Conservation (phyloP, 805 yeast species). For the Saccharomycopsis sp. region DNA sequence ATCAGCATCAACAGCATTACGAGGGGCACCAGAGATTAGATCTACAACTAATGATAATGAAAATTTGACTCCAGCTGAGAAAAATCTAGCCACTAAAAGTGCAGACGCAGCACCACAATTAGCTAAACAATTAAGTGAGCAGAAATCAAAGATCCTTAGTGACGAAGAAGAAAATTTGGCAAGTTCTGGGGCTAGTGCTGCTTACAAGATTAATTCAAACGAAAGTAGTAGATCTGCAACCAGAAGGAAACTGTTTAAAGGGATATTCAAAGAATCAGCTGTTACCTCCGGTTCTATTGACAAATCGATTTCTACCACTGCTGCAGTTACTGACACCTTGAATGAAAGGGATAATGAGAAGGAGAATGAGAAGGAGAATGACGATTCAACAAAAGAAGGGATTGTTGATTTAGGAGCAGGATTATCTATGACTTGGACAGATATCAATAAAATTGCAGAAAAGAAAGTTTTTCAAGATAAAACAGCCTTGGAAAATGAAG, state of each 20-base stretch:
- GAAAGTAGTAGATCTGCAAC: too few relatives aligned
- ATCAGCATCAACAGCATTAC: not conserved
- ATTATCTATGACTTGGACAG: constrained; percentile 7
- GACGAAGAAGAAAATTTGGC: constrained; percentile 8
- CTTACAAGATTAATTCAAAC: too few relatives aligned
- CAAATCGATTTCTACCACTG: too few relatives aligned
- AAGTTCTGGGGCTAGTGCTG: constrained; percentile 3
- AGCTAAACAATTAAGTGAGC: not conserved
- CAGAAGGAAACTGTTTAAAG: not conserved
- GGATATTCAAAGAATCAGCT: not conserved
- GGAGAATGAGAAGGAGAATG: not conserved
- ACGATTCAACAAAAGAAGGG: not conserved
- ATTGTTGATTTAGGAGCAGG: constrained; percentile 14
- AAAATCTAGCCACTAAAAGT: not conserved
- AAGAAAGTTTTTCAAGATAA: constrained; percentile 2
- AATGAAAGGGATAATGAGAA: not conserved
- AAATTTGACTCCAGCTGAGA: not conserved
- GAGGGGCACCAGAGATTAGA: not conserved
- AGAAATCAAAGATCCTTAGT: too few relatives aligned
- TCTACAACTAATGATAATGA: not conserved
- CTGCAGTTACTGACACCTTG: too few relatives aligned
- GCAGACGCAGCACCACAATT: constrained; percentile 6
- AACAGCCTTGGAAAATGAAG: not conserved
- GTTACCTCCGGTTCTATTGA: not conserved
- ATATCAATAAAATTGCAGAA: constrained; percentile 8